Evolutionary conservation across 2,329 filamentous ascomycete genomes (phyloP).

Genomic region (Penicillium thymicola): DNA sequence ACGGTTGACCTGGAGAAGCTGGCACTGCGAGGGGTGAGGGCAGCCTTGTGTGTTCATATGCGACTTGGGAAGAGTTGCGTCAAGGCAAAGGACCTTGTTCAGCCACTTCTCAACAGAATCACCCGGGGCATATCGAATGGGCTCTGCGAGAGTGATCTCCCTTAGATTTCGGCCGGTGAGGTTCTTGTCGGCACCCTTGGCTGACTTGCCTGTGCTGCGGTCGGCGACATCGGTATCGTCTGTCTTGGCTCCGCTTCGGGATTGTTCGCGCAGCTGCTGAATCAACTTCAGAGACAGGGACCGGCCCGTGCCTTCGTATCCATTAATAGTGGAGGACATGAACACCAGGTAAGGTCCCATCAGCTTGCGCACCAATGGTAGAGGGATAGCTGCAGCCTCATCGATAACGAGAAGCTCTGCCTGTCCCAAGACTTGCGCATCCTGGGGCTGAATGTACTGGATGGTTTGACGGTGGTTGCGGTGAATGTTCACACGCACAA

Average conservation of each 20-base stretch:
- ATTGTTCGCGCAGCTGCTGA: conserved; percentile 93
- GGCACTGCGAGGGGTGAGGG: conserved; percentile 86
- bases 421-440: conserved; percentile 90
- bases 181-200: conserved; percentile 60
- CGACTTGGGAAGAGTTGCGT: conserved; percentile 80
- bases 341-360: conserved; percentile 97
- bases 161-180: conserved; percentile 73
- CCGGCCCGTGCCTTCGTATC: conserved; percentile 93
- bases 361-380: conserved; percentile 87
- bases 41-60: conserved; percentile 71
- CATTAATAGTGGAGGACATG: conserved; percentile 99
- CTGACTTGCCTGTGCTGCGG: conserved; percentile 69
- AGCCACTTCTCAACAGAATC: conserved; percentile 95
- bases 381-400: conserved; percentile 91
- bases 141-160: conserved; percentile 89
- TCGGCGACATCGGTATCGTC: conserved; percentile 68
- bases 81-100: conserved; percentile 87
- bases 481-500: conserved; percentile 94
- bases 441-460: conserved; percentile 96
- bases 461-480: conserved; percentile 94
- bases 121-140: conserved; percentile 88
- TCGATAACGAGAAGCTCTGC: conserved; percentile 95
- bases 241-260: conserved; percentile 59
- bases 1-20: conserved; percentile 90
- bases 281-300: conserved; percentile 95